phyloP scores from a whole-genome alignment of 2,329 filamentous ascomycete genomes.

The Colletotrichum orchidophilum region DNA sequence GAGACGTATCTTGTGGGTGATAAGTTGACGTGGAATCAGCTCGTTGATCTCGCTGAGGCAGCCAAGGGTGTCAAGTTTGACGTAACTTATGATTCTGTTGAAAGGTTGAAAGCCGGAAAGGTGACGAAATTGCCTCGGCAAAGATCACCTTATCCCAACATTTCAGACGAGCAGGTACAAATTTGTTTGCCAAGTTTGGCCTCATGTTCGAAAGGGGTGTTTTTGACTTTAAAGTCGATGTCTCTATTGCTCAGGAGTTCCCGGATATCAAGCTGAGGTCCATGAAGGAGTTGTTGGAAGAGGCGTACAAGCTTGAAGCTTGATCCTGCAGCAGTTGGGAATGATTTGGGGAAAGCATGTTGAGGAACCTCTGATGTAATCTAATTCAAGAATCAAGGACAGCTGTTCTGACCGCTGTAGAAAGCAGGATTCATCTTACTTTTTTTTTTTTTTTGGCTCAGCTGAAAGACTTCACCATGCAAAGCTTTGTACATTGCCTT shows the following conservation, averaged over 20 bases:
- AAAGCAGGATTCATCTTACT: too few species aligned
- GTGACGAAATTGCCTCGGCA: conserved; percentile 44
- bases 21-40: conserved; percentile 47
- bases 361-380: too few species aligned
- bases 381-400: too few species aligned
- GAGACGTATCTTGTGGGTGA: conserved; percentile 43
- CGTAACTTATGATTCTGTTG: conserved; percentile 42
- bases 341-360: too few species aligned
- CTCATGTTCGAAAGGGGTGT: conserved; percentile 34
- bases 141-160: conserved; percentile 35
- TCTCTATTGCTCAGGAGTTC: conserved; percentile 41
- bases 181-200: conserved; percentile 36
- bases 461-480: not conserved
- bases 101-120: conserved; percentile 44
- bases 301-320: not conserved
- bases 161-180: conserved; percentile 37
- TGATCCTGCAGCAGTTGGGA: not conserved
- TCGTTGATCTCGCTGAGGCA: conserved; percentile 49
- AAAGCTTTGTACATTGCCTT: not conserved
- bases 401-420: too few species aligned
- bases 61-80: conserved; percentile 47
- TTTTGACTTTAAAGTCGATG: conserved; percentile 25
- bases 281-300: conserved; percentile 37
- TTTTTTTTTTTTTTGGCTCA: not conserved
- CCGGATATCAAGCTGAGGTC: conserved; percentile 37